Base-by-base conservation (phyloP, 495 filamentous ascomycete species). In the Penicillium ucsense region DNA sequence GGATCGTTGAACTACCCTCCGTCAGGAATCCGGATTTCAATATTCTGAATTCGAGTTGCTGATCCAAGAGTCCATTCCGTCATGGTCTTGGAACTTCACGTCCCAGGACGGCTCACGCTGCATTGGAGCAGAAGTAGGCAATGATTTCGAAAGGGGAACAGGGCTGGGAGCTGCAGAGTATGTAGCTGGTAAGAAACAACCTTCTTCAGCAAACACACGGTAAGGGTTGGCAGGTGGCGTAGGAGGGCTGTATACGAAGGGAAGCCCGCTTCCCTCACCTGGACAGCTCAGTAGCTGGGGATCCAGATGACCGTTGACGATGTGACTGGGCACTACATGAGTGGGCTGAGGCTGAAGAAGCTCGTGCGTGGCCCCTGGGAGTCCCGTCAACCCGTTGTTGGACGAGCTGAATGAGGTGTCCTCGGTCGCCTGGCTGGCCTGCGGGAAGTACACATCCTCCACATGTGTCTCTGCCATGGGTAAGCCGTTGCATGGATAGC, bases 281-380 rank as follows among this genome's bases (percentile, higher is more conserved):
- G 67, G 57, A 10, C 69, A 66, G 31, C 49, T 52, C 35, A 68
- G 48, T 42, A 74, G 62, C 38, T 68, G 65, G 30, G 75, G 75
- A 39, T 79, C 74, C 34, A 56, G 31, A 37, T 51, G 46, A 32
- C 43, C 45, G n/a, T 51, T 51, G 30, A 52, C 41, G 32, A 56
- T 30, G 35, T 51, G 46, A 34, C 43, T 44, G 11, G 62, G 41
- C 28, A 52, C 43, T 31, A 63, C 38, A 1, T 60, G 50, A 6
- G 50, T 45, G 8, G 58, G 51, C 6, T 60, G 63, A 11, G 64
- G 60, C 37, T 72, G 71, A 35, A 81, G 63, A 39, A 80, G 63
- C 32, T 81, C 79, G 47, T 79, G 74, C 5, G 68, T 55, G 34
- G 58, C 73, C 31, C 79, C 79, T 10, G 79, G 80, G 29, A 83